These are phyloP conservation scores for Kwoniella sp. DNA, from an alignment of 768 basidiomycete species.

Conservation along the genomic window DNA sequence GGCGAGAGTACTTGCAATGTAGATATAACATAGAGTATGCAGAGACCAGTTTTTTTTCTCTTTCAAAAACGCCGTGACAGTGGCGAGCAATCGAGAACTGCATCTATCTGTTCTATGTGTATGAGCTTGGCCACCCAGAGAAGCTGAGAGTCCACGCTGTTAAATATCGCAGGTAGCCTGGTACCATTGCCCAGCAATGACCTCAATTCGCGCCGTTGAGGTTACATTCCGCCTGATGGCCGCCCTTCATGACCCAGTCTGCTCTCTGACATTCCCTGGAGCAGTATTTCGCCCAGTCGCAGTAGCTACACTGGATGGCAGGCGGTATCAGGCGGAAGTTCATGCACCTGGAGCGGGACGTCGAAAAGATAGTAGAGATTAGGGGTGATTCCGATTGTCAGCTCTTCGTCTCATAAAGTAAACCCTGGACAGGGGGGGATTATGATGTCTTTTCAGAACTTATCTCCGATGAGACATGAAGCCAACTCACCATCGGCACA, in stretches of 20 bases:
- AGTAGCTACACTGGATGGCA: conserved; percentile 28
- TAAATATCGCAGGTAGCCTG: no score
- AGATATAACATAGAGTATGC: conserved; percentile 5
- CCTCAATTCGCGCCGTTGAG: background rate
- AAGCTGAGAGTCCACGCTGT: no score
- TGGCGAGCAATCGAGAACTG: no score
- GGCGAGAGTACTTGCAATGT: background rate
- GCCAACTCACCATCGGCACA: conserved; percentile 47
- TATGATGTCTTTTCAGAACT: no score
- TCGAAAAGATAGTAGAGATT: background rate
- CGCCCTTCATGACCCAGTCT: conserved; percentile 42
- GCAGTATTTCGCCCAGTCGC: conserved; percentile 51
- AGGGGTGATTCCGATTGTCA: background rate
- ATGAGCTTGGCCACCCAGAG: no score
- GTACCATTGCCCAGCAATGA: no score
- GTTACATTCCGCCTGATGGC: conserved; percentile 46
- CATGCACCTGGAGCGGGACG: conserved; percentile 49
- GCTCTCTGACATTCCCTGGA: conserved; percentile 50
- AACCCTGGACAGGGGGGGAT: no score
- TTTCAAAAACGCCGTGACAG: background rate
- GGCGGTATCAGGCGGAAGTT: conserved; percentile 30
- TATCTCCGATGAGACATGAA: background rate
- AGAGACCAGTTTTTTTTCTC: background rate
- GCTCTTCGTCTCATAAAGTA: no score
- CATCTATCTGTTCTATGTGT: no score